Conservation (phyloP, 257 asterid genomes). For the Rhazya stricta region DNA sequence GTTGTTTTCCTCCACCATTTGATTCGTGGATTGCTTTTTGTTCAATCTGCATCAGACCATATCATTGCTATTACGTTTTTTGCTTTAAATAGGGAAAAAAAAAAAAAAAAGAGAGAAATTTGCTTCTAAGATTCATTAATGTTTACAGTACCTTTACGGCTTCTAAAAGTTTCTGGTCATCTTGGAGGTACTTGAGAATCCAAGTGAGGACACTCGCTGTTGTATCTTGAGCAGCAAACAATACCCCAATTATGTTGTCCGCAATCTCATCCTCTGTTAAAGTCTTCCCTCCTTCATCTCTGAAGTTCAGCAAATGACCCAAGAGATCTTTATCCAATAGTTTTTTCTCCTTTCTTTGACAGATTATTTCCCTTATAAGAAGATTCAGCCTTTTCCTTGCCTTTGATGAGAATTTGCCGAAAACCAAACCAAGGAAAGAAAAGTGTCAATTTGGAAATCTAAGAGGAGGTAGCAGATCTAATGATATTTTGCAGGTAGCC, state of each 20-base stretch:
- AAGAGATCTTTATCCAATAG: conserved; percentile 37
- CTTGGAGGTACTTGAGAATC: conserved; percentile 74
- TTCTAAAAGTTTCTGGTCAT: conserved; percentile 51
- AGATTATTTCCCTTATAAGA: conserved; percentile 50
- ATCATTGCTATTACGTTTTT: too few species aligned
- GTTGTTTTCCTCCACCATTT: conserved; percentile 43
- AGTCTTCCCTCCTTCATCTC: conserved; percentile 34
- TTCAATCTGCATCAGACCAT: conserved; percentile 43
- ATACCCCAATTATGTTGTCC: conserved; percentile 76
- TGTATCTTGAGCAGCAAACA: conserved; percentile 96
- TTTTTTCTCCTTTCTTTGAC: conserved; percentile 50
- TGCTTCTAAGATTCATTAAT: not conserved
- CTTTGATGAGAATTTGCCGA: conserved; percentile 17
- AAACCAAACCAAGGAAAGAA: conserved; percentile 2
- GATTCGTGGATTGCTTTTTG: conserved; percentile 45
- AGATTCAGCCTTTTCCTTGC: conserved; percentile 60
- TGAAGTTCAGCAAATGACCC: conserved; percentile 49
- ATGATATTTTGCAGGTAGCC: not conserved
- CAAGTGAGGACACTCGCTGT: conserved; percentile 86
- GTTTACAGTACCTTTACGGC: conserved; percentile 49
- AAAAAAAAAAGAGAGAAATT: not conserved
- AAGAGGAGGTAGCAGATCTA: not conserved
- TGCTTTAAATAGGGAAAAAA: not conserved
- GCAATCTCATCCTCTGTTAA: conserved; percentile 59
- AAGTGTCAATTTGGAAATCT: conserved; percentile 1